Conservation (phyloP, 106 monocot genomes). For the Dendrobium huoshanense region DNA sequence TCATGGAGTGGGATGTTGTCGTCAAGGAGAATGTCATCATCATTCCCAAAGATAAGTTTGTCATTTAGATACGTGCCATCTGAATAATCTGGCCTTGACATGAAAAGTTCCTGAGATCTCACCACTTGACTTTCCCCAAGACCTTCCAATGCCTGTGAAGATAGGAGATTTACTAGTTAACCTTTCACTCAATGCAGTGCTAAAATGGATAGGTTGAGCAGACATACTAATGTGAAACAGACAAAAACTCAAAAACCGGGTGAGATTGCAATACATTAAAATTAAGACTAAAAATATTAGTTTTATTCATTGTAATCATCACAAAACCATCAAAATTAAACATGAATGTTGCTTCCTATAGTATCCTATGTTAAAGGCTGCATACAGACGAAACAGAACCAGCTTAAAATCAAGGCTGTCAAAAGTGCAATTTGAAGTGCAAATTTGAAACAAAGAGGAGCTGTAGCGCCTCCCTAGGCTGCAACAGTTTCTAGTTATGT, state of each 20-base stretch:
- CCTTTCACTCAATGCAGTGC: background rate
- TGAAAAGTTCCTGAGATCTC: constrained; percentile 52
- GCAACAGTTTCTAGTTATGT: too few relatives aligned
- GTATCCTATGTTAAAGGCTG: too few relatives aligned
- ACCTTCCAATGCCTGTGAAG: constrained; percentile 81
- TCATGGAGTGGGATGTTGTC: constrained; percentile 7
- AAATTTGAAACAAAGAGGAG: too few relatives aligned
- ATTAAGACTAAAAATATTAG: background rate
- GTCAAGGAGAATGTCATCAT: constrained; percentile 16
- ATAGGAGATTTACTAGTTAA: background rate
- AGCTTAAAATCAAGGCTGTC: too few relatives aligned
- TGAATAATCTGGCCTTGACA: constrained; percentile 44
- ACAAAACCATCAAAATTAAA: background rate
- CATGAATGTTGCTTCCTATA: background rate
- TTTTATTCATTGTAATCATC: background rate
- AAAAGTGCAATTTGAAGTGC: too few relatives aligned
- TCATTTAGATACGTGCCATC: constrained; percentile 24
- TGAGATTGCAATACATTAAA: background rate
- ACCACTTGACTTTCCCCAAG: constrained; percentile 69
- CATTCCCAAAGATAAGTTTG: constrained; percentile 19
- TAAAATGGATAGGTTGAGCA: background rate
- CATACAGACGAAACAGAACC: too few relatives aligned
- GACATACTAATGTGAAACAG: background rate
- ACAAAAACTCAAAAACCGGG: background rate
- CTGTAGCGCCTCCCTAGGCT: too few relatives aligned